Percentiles rank a stretch among this genome's conserved stretches.
phyloP scores from a whole-genome alignment of 495 filamentous ascomycete species.

The Letharia columbiana region DNA sequence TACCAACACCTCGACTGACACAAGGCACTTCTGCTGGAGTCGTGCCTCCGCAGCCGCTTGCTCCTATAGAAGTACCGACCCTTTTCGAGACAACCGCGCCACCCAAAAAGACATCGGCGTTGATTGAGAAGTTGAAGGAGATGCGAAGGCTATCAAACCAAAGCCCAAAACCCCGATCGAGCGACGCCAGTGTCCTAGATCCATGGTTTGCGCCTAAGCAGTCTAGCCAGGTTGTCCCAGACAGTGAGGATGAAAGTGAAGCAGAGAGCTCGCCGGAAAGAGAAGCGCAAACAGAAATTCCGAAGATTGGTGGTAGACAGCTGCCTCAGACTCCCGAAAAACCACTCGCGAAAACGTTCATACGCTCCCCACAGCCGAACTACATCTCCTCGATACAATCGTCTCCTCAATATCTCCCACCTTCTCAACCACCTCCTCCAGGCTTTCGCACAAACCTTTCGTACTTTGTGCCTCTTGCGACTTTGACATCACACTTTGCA shows the following conservation, averaged over 20 bases:
- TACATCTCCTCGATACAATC: slow-evolving; percentile 9
- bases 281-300: background rate
- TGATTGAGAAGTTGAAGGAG: slow-evolving; percentile 21
- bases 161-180: slow-evolving; percentile 5
- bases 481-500: slow-evolving; percentile 48
- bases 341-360: slow-evolving; percentile 11
- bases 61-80: slow-evolving; percentile 1
- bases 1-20: slow-evolving; percentile 22
- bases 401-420: slow-evolving; percentile 17
- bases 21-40: slow-evolving; percentile 18
- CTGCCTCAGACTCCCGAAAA: slow-evolving; percentile 11
- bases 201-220: slow-evolving; percentile 24
- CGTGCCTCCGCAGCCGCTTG: background rate
- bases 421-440: slow-evolving; percentile 26
- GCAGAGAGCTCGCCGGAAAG: slow-evolving; percentile 9
- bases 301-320: slow-evolving; percentile 2
- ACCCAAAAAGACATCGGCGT: slow-evolving; percentile 7
- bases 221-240: slow-evolving; percentile 18
- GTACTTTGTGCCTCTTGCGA: slow-evolving; percentile 61
- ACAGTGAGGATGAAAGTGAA: slow-evolving; percentile 20
- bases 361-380: slow-evolving; percentile 9
- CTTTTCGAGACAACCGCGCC: slow-evolving; percentile 2
- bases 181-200: slow-evolving; percentile 14
- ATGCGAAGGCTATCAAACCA: slow-evolving; percentile 14
- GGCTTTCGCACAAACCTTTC: slow-evolving; percentile 54